These are phyloP conservation scores for Nepenthes alata DNA, from an alignment of 179 eudicot genomes.

Conservation along the genomic window DNA sequence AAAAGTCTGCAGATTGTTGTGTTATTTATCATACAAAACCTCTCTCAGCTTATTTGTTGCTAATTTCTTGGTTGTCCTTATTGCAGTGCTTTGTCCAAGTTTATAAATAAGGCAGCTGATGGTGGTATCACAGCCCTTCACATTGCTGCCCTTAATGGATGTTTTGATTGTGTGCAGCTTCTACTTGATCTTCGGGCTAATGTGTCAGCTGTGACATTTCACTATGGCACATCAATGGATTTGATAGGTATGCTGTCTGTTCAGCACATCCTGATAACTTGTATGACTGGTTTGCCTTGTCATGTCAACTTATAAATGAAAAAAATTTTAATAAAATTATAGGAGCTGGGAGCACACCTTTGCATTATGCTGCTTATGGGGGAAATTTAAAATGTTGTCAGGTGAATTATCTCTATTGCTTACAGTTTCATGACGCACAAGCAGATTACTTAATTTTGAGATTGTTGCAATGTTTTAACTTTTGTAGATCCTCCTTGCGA, in stretches of 20 bases:
- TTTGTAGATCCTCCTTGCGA: constrained; percentile 72
- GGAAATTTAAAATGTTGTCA: constrained; percentile 92
- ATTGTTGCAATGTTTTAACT: not conserved
- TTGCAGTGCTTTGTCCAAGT: constrained; percentile 59
- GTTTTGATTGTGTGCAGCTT: constrained; percentile 60
- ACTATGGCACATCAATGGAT: constrained; percentile 95
- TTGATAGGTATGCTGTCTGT: constrained; percentile 47
- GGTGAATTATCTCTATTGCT: constrained; percentile 25
- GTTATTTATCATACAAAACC: not conserved
- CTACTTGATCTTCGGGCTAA: constrained; percentile 63
- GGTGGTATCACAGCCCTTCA: constrained; percentile 98
- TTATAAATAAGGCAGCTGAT: constrained; percentile 90
- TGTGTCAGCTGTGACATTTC: constrained; percentile 74
- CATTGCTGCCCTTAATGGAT: constrained; percentile 88
- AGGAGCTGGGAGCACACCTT: constrained; percentile 98
- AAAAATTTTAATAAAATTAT: constrained; percentile 3
- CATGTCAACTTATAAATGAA: not conserved
- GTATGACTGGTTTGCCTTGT: not conserved
- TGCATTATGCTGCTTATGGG: constrained; percentile 98
- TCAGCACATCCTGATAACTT: not conserved
- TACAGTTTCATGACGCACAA: not conserved
- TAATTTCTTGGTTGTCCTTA: not conserved
- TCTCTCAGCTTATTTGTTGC: not conserved
- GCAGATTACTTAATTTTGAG: not conserved
- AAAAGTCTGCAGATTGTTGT: not conserved